A percentile compares a stretch with the other conserved stretches of the same genome.
Evolutionary conservation across 208 protist genomes (phyloP).

Genomic region (Trypanosoma vivax): DNA sequence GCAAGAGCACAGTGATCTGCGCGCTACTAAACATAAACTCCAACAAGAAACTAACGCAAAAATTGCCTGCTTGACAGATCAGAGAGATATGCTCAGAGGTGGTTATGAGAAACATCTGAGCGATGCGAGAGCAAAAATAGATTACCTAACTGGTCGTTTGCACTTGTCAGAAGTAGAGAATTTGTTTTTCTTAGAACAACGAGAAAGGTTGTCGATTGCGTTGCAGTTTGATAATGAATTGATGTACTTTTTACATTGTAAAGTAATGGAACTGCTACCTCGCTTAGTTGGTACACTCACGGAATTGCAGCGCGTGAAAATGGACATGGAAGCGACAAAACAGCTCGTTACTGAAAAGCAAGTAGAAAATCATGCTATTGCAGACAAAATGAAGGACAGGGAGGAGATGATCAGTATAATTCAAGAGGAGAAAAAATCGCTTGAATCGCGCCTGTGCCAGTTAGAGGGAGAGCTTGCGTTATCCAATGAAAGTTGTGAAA

Average conservation of each 20-base stretch:
- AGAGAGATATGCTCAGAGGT: constrained; percentile 5
- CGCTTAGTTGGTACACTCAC: not conserved
- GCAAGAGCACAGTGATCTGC: constrained; percentile 41
- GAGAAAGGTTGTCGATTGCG: not conserved
- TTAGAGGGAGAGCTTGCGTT: not conserved
- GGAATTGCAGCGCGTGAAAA: not conserved
- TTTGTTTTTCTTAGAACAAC: not conserved
- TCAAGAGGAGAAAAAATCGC: not conserved
- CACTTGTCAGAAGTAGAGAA: not conserved
- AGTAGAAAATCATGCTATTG: not conserved
- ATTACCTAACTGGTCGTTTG: constrained; percentile 1
- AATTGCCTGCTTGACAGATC: constrained; percentile 1
- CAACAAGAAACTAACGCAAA: constrained; percentile 19
- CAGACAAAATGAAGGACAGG: not conserved
- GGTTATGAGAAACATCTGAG: constrained; percentile 5
- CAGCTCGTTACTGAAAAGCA: not conserved
- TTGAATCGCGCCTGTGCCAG: constrained; percentile 2
- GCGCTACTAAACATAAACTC: constrained; percentile 2
- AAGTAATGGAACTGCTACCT: not conserved
- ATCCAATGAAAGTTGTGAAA: constrained; percentile 6
- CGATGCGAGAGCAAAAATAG: constrained; percentile 1
- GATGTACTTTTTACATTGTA: not conserved
- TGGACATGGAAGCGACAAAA: not conserved
- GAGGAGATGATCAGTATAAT: constrained; percentile 4
- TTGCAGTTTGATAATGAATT: not conserved